Conservation (phyloP, 441 rosid genomes). For the Pelargonium fulgidum region DNA sequence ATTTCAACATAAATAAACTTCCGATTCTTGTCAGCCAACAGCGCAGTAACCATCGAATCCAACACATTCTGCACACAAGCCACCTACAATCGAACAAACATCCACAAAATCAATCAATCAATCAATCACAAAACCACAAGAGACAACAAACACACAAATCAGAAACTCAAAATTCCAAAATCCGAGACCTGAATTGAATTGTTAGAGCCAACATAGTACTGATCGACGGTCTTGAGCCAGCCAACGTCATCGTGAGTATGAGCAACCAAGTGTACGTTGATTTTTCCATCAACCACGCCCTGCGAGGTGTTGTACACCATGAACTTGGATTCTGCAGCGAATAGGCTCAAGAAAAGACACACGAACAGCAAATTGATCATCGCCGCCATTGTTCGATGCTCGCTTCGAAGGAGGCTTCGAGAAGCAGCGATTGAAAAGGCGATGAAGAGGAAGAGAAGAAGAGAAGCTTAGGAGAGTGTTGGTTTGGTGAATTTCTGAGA, state of each 20-base stretch:
- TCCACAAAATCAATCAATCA: neutral
- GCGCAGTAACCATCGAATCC: conserved; percentile 81
- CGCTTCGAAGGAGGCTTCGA: neutral
- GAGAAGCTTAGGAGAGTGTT: too few relatives aligned
- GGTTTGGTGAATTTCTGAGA: too few relatives aligned
- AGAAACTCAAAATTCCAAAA: neutral
- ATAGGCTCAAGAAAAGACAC: neutral
- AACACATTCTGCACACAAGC: conserved; percentile 93
- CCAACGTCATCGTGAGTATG: conserved; percentile 97
- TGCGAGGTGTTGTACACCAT: conserved; percentile 78
- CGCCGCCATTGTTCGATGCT: neutral
- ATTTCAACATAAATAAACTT: conserved; percentile 77
- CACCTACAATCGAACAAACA: conserved; percentile 32
- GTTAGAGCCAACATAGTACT: conserved; percentile 97
- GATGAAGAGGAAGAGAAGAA: too few relatives aligned
- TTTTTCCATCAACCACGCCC: conserved; percentile 62
- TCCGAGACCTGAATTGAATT: conserved; percentile 79
- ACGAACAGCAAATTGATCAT: neutral
- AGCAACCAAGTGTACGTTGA: conserved; percentile 91
- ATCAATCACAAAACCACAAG: neutral
- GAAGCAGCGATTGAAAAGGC: too few relatives aligned
- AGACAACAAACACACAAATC: too few relatives aligned
- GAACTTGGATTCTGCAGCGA: conserved; percentile 51
- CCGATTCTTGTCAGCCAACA: conserved; percentile 85
- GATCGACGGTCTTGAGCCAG: conserved; percentile 63